Evolutionary conservation across 2,329 filamentous ascomycete species (phyloP).

Genomic region (Venturia asperata): DNA sequence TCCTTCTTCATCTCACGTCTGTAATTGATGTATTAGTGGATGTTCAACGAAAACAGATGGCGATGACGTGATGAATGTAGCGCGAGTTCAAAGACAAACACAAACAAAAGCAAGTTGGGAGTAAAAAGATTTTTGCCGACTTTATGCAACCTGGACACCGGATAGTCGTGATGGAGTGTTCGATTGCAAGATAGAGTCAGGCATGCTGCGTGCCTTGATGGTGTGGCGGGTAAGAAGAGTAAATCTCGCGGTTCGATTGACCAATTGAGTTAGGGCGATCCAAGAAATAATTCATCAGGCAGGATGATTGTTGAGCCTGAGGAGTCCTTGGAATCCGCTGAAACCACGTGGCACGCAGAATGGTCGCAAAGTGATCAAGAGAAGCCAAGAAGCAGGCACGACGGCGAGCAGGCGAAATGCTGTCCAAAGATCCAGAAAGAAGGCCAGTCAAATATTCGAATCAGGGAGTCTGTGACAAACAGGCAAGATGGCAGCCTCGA

Average conservation of each 20-base stretch:
- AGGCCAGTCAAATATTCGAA: background rate
- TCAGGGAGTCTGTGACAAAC: background rate
- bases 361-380: background rate
- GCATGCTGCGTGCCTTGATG: no score
- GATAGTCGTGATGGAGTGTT: background rate
- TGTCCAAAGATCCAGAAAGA: background rate
- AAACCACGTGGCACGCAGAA: background rate
- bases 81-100: background rate
- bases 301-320: background rate
- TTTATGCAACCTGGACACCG: background rate
- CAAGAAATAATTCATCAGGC: background rate
- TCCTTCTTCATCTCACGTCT: background rate
- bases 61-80: background rate
- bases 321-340: background rate
- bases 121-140: background rate
- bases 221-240: no score
- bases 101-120: background rate
- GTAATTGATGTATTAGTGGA: background rate
- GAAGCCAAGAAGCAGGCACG: background rate
- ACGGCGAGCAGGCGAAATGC: background rate
- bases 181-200: background rate
- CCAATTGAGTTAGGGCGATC: no score
- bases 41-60: background rate
- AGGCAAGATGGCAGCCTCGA: background rate
- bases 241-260: no score